Conservation (phyloP, 164 flowering plant species). For the Malania oleifera region DNA sequence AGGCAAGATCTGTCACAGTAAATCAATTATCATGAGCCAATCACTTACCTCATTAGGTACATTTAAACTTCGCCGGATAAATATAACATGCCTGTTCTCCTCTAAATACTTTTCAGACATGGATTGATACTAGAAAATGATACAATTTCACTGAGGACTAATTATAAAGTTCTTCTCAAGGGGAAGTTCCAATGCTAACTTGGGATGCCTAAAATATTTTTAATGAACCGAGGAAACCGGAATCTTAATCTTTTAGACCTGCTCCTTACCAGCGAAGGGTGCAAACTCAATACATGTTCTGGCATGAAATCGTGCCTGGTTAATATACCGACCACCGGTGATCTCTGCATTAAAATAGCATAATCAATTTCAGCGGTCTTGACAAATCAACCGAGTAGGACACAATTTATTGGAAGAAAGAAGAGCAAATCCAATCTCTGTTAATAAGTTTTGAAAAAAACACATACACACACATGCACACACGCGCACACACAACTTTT, state of each 20-base stretch:
- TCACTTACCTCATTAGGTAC: too few species aligned
- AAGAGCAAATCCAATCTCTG: too few species aligned
- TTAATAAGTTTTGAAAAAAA: background rate
- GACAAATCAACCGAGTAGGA: background rate
- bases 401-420: too few species aligned
- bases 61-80: too few species aligned
- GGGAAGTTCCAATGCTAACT: background rate
- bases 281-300: conserved; percentile 61
- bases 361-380: background rate
- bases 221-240: conserved; percentile 25
- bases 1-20: too few species aligned
- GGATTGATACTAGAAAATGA: too few species aligned
- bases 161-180: background rate
- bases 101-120: too few species aligned
- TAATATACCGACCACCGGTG: conserved; percentile 77
- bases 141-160: conserved; percentile 1
- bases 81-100: too few species aligned
- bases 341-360: conserved; percentile 43
- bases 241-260: conserved; percentile 67
- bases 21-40: too few species aligned
- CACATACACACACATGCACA: too few species aligned
- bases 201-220: conserved; percentile 17
- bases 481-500: too few species aligned
- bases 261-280: conserved; percentile 49
- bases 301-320: conserved; percentile 95